Conservation (phyloP, 345 rosid genomes). For the Eucalyptus curtisii region DNA sequence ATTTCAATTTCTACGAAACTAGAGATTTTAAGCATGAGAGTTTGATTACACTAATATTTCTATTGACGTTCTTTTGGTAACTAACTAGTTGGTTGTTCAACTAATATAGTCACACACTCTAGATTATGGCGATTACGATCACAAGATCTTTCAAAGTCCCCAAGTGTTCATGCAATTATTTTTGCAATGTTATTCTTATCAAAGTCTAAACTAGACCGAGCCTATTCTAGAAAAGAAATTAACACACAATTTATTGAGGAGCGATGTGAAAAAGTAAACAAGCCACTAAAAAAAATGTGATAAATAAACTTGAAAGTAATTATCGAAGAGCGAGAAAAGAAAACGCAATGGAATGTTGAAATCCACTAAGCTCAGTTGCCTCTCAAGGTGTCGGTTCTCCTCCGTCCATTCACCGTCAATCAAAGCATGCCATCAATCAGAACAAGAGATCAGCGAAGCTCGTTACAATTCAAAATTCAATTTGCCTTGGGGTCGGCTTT, state of each 20-base stretch:
- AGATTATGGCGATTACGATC: no score
- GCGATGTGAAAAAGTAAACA: background rate
- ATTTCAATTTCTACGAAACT: accelerated
- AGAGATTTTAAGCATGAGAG: no score
- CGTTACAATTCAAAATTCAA: background rate
- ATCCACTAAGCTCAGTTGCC: background rate
- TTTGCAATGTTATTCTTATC: no score
- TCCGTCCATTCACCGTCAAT: background rate
- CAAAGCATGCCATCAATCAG: background rate
- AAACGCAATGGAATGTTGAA: background rate
- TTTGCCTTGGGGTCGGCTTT: background rate
- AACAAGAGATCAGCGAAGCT: background rate
- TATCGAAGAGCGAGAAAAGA: no score
- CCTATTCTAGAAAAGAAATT: background rate
- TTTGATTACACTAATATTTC: no score
- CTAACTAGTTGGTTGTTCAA: no score
- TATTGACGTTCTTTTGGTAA: no score
- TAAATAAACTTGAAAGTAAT: background rate
- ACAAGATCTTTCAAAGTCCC: no score
- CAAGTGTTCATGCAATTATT: no score
- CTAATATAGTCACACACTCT: accelerated
- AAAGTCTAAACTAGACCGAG: background rate
- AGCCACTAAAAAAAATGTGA: background rate
- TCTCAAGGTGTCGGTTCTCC: background rate
- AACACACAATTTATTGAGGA: background rate